Base-by-base conservation (phyloP, 306 rosid genomes). In the Abrus pulchellus region DNA sequence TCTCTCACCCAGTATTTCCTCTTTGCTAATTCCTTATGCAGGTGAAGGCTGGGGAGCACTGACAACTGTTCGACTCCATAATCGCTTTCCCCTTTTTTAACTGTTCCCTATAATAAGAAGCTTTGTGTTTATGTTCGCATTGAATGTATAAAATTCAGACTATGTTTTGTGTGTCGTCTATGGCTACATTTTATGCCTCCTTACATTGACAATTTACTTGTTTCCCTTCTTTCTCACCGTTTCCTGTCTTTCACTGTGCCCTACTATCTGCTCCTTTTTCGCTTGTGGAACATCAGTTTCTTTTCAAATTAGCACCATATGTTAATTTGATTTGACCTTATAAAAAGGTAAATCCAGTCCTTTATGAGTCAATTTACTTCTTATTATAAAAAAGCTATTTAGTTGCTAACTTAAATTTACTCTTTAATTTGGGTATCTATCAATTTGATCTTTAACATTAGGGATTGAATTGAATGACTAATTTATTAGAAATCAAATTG, bases 1-100 rank as follows among this genome's bases (percentile, higher is more conserved):
- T 36, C 40, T 2, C 4, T 36, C 40, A 36, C 4, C 0, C 2
- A 36, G 40, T 40, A 33, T 74, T 48, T 54, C 44, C 27, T 57
- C 13, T 38, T 43, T 79, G 73, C 13, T 2, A 48, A 40, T 65
- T 72, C 38, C 41, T 72, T 56, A 77, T 82, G 86, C 85, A 90
- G 91, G 84, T 80, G 59, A 80, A 76, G 10, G 66, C 81, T 62
- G 74, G 74, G 76, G 69, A 81, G 12, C 87, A 74, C 41, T 82
- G 76, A 71, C 27, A 36, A 48, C 33, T 41, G 9, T 30, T 2
- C 48, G 83, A 32, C 69, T 81, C 75, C 68, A 36, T 53, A 74
- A 1, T 36, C 62, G 45, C 68, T n/a, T 81, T 65, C 55, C 32
- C 40, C 36, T 49, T 30, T 82, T 43, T 72, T 20, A 4, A 67